Conservation (phyloP, 2,329 filamentous ascomycete genomes). For the Paecilomyces variotii region DNA sequence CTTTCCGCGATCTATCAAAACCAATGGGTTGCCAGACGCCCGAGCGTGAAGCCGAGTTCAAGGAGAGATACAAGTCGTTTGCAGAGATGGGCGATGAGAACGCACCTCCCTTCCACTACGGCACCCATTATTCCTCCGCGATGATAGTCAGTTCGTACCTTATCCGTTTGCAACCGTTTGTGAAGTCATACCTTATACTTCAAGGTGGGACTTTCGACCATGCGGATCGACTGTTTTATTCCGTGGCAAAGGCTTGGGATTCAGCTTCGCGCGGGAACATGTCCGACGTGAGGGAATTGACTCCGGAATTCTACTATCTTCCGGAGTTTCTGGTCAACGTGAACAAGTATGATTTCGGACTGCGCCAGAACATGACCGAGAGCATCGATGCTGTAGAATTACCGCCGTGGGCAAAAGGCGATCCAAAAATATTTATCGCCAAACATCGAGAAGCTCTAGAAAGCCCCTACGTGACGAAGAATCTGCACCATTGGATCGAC, state of each 20-base stretch:
- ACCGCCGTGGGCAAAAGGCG: slow-evolving; percentile 95
- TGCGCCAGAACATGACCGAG: slow-evolving; percentile 69
- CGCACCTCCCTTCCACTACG: slow-evolving; percentile 84
- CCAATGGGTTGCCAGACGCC: slow-evolving; percentile 90
- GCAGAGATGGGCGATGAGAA: slow-evolving; percentile 77
- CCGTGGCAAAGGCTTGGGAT: slow-evolving; percentile 80
- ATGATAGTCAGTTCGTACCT: slow-evolving; percentile 98
- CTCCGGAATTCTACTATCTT: slow-evolving; percentile 94
- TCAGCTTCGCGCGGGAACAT: slow-evolving; percentile 86
- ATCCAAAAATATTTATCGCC: slow-evolving; percentile 88
- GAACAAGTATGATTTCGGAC: slow-evolving; percentile 90
- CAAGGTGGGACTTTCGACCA: slow-evolving; percentile 97
- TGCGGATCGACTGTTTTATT: slow-evolving; percentile 90
- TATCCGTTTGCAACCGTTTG: slow-evolving; percentile 90
- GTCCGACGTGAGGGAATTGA: slow-evolving; percentile 88
- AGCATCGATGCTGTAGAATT: slow-evolving; percentile 78
- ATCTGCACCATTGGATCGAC: slow-evolving; percentile 92
- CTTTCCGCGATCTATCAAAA: slow-evolving; percentile 85
- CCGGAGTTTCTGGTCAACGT: slow-evolving; percentile 92
- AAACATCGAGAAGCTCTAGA: slow-evolving; percentile 95
- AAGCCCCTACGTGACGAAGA: slow-evolving; percentile 81
- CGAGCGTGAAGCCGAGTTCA: slow-evolving; percentile 67
- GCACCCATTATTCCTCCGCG: slow-evolving; percentile 95
- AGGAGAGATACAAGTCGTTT: slow-evolving; percentile 77
- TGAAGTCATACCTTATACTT: slow-evolving; percentile 86